Percentiles rank a stretch among this genome's conserved stretches.
phyloP scores from a whole-genome alignment of 371 early-diverging fungal genomes.

The Mucor mucedo region DNA sequence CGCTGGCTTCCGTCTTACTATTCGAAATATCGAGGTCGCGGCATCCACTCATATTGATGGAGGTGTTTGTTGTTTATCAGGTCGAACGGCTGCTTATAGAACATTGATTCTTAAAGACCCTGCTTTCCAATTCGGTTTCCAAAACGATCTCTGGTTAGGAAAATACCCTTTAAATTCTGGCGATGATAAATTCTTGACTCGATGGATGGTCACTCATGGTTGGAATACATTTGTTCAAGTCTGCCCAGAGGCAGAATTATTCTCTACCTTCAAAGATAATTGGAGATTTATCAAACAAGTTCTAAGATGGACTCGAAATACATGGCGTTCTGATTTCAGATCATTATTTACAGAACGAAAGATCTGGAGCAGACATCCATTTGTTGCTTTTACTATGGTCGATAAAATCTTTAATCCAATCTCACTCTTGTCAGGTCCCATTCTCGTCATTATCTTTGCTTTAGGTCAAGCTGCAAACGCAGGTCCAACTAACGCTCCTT shows the following conservation, averaged over 20 bases:
- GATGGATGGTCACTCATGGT: constrained; percentile 75
- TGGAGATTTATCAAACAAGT: constrained; percentile 79
- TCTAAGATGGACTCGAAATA: constrained; percentile 76
- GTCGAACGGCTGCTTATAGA: constrained; percentile 76
- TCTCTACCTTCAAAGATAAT: constrained; percentile 77
- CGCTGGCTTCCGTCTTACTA: constrained; percentile 71
- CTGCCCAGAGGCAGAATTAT: constrained; percentile 69
- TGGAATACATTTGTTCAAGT: constrained; percentile 76
- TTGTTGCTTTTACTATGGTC: constrained; percentile 75
- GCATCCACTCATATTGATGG: constrained; percentile 79
- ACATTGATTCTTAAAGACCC: constrained; percentile 77
- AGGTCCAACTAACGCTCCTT: constrained; percentile 30
- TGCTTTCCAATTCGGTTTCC: constrained; percentile 69
- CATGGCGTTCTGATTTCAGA: constrained; percentile 75
- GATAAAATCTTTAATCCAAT: constrained; percentile 79
- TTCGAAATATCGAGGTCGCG: constrained; percentile 77
- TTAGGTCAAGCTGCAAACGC: constrained; percentile 25
- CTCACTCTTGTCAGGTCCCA: constrained; percentile 72
- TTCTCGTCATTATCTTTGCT: constrained; percentile 54
- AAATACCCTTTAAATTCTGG: constrained; percentile 77
- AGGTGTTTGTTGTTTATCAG: constrained; percentile 76
- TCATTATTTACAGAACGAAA: constrained; percentile 65
- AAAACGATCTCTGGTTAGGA: constrained; percentile 72
- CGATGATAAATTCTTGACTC: constrained; percentile 78
- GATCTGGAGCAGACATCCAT: constrained; percentile 73